A percentile compares a stretch with the other conserved stretches of the same genome.
phyloP scores from a whole-genome alignment of 2,329 filamentous ascomycete species.

The Chaetomiaceae sp. region DNA sequence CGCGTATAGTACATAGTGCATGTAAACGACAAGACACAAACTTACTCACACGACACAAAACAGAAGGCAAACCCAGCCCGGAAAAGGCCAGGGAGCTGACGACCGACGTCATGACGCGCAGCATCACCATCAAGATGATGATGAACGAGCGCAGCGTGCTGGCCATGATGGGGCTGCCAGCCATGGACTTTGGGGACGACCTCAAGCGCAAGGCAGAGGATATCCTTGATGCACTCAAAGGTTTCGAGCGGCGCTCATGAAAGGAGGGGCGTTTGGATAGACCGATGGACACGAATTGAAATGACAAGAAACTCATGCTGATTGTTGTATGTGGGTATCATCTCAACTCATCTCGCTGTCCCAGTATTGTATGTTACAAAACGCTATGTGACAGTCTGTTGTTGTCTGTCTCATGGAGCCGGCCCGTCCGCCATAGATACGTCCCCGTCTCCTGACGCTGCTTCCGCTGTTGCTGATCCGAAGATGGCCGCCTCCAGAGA shows the following conservation, averaged over 20 bases:
- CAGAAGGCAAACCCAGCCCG: slow-evolving; percentile 26
- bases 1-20: too few relatives aligned
- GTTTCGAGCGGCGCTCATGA: too few relatives aligned
- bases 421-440: slow-evolving; percentile 19
- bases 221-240: slow-evolving; percentile 16
- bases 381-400: not conserved
- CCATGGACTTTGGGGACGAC: slow-evolving; percentile 30
- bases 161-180: slow-evolving; percentile 32
- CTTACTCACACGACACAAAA: too few relatives aligned
- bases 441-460: slow-evolving; percentile 15
- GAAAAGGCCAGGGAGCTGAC: slow-evolving; percentile 19
- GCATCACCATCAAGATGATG: slow-evolving; percentile 32
- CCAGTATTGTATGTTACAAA: not conserved
- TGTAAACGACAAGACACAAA: too few relatives aligned
- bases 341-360: not conserved
- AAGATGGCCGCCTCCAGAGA: slow-evolving; percentile 15
- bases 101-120: slow-evolving; percentile 28
- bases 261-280: too few relatives aligned
- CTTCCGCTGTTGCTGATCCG: slow-evolving; percentile 6
- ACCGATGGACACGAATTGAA: too few relatives aligned
- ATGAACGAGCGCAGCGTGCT: slow-evolving; percentile 29
- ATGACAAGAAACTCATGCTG: too few relatives aligned
- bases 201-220: slow-evolving; percentile 29
- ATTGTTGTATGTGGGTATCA: slow-evolving; percentile 6
- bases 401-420: not conserved